Evolutionary conservation across 2,329 filamentous ascomycete genomes (phyloP), one percentile per base, ranked within the genome.

Genomic region (Penicillium sp.): DNA sequence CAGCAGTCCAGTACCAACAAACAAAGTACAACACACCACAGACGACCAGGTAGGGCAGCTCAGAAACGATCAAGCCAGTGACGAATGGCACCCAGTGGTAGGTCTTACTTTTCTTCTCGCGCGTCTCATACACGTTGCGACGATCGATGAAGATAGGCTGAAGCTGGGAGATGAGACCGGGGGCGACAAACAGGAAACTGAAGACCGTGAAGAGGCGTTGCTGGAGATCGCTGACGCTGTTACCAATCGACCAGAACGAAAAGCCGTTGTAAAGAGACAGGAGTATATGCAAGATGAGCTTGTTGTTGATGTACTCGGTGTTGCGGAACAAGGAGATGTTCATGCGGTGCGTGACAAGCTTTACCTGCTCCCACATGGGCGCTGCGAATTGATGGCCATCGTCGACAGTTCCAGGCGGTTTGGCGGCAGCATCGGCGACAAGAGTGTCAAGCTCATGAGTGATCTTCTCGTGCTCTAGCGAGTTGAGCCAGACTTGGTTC

Each of bases 41-140:
- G 17, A 90, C 67, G 63, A 90, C 81, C 0, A 88, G 84, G 47
- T 84, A 84, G 0, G 90, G 89, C 15, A 92, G 84, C 70, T 92
- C 90, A 3, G 83, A 84, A 1, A 91, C 77, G 5, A 91, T 81
- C 60, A 89, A 85, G 0, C 88, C 88, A 0, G 87, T 88, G 59
- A 83, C 84, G 70, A 92, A 92, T 0, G 89, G 87, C 12, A 86
- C 75, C 86, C 88, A 91, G 31, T 86, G 85, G 73, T 92, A 92
- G 63, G 91, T 90, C 31, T 88, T 83, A 0, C 85, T 88, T 2
- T 89, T 89, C 11, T 88, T 82, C 71, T 92, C 90, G 28, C 90
- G 83, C 0, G 70, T 60, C 8, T 89, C 83, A 83, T 88, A 92
- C 7, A 92, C 79, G 0, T 84, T 83, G 70, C 89, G 84, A 68